These are phyloP conservation scores for Phytophthora nicotianae DNA, from an alignment of 352 stramenopile genomes.

Conservation along the genomic window DNA sequence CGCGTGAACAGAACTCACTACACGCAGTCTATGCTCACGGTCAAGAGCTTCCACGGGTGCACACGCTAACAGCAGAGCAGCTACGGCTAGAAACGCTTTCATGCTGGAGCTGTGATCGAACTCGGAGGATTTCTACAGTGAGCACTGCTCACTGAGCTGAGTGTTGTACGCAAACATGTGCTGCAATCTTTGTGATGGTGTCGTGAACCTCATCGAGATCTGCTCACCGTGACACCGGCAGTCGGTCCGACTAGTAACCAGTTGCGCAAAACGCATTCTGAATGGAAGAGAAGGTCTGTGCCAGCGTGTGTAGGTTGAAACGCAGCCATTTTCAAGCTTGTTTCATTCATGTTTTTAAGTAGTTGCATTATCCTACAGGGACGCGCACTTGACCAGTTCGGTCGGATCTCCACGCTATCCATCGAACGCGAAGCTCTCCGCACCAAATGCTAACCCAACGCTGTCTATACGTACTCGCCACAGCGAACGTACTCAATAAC, in stretches of 20 bases:
- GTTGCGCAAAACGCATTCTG: background rate
- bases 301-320: constrained; percentile 4
- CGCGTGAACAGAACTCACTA: constrained; percentile 37
- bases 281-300: constrained; percentile 12
- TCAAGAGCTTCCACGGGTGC: constrained; percentile 23
- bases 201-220: constrained; percentile 16
- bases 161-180: constrained; percentile 14
- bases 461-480: constrained; percentile 19
- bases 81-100: constrained; percentile 13
- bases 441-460: constrained; percentile 7
- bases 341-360: constrained; percentile 31
- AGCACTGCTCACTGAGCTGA: background rate
- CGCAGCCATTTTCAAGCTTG: constrained; percentile 6
- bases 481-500: background rate
- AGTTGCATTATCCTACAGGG: constrained; percentile 29
- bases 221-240: constrained; percentile 7
- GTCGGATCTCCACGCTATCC: constrained; percentile 1
- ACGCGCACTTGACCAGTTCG: constrained; percentile 9
- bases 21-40: constrained; percentile 29
- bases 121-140: constrained; percentile 21
- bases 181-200: constrained; percentile 14
- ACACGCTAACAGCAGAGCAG: constrained; percentile 13
- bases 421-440: constrained; percentile 1
- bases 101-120: constrained; percentile 7
- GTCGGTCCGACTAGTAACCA: background rate